Percentiles rank a stretch among this genome's conserved stretches.
Conservation (phyloP, 2,329 filamentous ascomycete genomes). For the Tolypocladium endophyticum region DNA sequence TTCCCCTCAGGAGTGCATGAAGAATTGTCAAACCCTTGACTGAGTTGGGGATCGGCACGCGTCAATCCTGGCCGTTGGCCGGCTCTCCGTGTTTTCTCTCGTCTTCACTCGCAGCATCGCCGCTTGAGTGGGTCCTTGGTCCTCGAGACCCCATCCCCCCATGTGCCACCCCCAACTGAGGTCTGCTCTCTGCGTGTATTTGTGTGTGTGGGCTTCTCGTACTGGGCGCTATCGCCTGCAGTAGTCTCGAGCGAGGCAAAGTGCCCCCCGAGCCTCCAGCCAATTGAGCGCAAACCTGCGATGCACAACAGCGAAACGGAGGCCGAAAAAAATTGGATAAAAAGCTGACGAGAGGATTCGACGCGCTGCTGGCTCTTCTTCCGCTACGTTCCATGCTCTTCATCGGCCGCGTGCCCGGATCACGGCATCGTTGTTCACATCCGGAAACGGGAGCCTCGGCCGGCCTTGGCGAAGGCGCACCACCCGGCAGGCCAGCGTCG, state of each 20-base stretch:
- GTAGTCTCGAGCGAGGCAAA: background rate
- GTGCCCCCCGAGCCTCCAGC: background rate
- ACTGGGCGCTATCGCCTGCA: slow-evolving; percentile 8
- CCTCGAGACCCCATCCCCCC: background rate
- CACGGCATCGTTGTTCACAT: background rate
- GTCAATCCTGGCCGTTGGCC: background rate
- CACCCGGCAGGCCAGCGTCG: background rate
- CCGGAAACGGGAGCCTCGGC: background rate
- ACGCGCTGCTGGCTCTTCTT: background rate
- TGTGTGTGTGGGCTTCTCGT: background rate
- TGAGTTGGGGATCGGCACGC: background rate
- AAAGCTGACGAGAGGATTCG: background rate
- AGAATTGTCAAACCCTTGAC: background rate
- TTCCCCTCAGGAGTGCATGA: background rate
- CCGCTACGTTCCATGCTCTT: background rate
- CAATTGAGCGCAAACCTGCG: background rate
- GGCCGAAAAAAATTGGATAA: background rate
- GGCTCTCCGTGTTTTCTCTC: background rate
- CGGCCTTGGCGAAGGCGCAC: background rate
- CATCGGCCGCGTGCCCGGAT: background rate
- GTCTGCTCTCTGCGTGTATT: background rate
- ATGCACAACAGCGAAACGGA: background rate
- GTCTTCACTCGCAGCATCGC: background rate
- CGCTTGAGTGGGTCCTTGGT: background rate
- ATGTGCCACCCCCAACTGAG: background rate